Conservation (phyloP, 2,329 filamentous ascomycete species). For the Calonectria pseudoreteaudii region DNA sequence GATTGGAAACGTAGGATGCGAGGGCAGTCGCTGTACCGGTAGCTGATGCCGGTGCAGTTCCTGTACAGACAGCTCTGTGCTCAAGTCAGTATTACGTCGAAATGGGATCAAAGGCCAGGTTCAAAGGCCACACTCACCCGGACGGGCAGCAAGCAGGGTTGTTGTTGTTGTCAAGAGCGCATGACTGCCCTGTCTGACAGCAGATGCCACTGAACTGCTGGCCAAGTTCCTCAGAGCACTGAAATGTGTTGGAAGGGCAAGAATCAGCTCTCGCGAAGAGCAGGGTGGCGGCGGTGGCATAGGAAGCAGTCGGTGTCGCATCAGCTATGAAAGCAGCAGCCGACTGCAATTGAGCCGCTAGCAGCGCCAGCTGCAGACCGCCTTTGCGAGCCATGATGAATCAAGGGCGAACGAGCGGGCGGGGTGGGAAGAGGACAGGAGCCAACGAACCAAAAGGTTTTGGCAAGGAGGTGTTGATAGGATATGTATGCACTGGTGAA, state of each 20-base stretch:
- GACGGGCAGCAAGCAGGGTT: slow-evolving; percentile 66
- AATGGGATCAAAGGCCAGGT: not conserved
- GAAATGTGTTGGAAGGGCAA: slow-evolving; percentile 63
- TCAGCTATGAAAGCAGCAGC: slow-evolving; percentile 31
- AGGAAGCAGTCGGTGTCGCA: slow-evolving; percentile 36
- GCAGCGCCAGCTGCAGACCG: slow-evolving; percentile 37
- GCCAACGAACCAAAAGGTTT: slow-evolving; percentile 10
- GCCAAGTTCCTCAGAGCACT: slow-evolving; percentile 61
- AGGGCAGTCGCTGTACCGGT: slow-evolving; percentile 50
- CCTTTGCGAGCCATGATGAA: slow-evolving; percentile 36
- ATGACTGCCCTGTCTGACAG: slow-evolving; percentile 63
- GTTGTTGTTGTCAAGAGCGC: slow-evolving; percentile 61
- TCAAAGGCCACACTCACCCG: slow-evolving; percentile 52
- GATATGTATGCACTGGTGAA: slow-evolving; percentile 5
- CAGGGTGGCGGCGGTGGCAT: slow-evolving; percentile 35
- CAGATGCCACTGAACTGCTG: slow-evolving; percentile 61
- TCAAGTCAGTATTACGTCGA: slow-evolving; percentile 26
- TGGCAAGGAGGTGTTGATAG: not conserved
- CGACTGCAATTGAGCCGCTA: slow-evolving; percentile 27
- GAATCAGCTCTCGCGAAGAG: slow-evolving; percentile 44
- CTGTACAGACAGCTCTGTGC: slow-evolving; percentile 66
- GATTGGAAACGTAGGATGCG: slow-evolving; percentile 66
- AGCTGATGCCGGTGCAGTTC: slow-evolving; percentile 59
- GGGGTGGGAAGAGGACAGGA: not conserved
- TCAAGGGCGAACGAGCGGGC: not conserved